Conservation (phyloP, 2,329 filamentous ascomycete genomes). For the Exophiala lecanii-corni region DNA sequence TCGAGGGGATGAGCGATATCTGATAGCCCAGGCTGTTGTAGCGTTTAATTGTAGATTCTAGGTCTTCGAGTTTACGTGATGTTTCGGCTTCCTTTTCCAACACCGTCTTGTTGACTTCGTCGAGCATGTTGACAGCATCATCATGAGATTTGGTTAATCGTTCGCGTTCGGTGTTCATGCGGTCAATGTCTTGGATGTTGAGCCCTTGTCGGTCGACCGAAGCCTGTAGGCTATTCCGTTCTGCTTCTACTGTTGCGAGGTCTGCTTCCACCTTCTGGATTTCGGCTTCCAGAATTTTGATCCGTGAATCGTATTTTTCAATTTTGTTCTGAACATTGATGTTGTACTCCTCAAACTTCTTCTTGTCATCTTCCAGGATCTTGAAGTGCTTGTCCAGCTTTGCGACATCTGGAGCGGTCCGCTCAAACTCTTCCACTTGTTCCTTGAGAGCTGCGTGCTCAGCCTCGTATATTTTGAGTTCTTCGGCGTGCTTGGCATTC, state of each 20-base stretch:
- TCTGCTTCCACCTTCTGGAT: conserved; percentile 73
- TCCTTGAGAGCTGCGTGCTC: conserved; percentile 76
- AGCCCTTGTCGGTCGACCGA: conserved; percentile 90
- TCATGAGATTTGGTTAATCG: conserved; percentile 87
- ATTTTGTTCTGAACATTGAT: conserved; percentile 75
- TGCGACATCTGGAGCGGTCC: conserved; percentile 75
- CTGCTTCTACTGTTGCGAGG: conserved; percentile 73
- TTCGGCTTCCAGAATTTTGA: conserved; percentile 78
- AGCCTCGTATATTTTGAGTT: conserved; percentile 78
- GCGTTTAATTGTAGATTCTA: conserved; percentile 82
- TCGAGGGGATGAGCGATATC: conserved; percentile 80
- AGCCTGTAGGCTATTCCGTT: conserved; percentile 72
- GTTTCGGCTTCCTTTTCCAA: conserved; percentile 86
- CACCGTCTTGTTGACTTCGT: conserved; percentile 78
- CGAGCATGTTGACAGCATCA: conserved; percentile 66
- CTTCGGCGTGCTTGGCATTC: conserved; percentile 78
- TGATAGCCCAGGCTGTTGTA: conserved; percentile 96
- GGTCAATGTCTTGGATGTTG: conserved; percentile 96
- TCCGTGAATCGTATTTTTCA: conserved; percentile 79
- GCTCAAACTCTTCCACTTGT: conserved; percentile 85
- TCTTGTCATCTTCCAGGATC: conserved; percentile 88
- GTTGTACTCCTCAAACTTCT: conserved; percentile 96
- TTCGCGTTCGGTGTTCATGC: conserved; percentile 94
- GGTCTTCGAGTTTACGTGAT: conserved; percentile 76
- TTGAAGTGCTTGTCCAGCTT: conserved; percentile 85